Conservation (phyloP, 2,329 filamentous ascomycete species). For the Aureobasidium subglaciale region DNA sequence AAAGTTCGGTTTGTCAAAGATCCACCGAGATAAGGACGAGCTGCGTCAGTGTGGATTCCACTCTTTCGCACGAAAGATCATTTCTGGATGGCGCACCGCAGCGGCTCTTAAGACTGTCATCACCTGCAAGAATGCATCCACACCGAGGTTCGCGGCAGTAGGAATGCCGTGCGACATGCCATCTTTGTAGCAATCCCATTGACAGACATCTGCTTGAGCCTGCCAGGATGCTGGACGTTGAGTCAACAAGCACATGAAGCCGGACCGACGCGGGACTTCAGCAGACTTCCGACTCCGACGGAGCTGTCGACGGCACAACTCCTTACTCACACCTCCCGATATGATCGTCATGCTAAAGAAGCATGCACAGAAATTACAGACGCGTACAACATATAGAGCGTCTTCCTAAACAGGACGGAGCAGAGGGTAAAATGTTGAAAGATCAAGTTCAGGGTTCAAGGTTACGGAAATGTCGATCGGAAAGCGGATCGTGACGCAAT, state of each 20-base stretch:
- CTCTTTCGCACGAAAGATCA: not conserved
- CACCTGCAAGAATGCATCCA: not conserved
- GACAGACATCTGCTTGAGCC: not conserved
- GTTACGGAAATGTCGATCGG: not conserved
- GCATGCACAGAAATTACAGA: not conserved
- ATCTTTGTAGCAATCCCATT: not conserved
- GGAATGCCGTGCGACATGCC: not conserved
- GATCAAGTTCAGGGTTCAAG: not conserved
- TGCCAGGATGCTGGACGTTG: not conserved
- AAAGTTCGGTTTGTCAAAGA: not conserved
- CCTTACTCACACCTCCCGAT: not conserved
- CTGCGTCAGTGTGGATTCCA: not conserved
- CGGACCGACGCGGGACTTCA: not conserved
- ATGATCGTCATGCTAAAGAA: not conserved
- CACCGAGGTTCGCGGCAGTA: not conserved
- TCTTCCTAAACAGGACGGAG: not conserved
- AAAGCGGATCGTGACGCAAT: not conserved
- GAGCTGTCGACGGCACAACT: not conserved
- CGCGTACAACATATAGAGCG: not conserved
- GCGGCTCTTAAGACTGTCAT: no score
- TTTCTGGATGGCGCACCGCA: no score
- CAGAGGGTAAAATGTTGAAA: not conserved
- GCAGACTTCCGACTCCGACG: not conserved
- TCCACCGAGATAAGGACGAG: conserved; percentile 7
- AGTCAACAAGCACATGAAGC: conserved; percentile 8